These are phyloP conservation scores for Candida boleticola DNA, from an alignment of 805 yeast genomes.

Conservation along the genomic window DNA sequence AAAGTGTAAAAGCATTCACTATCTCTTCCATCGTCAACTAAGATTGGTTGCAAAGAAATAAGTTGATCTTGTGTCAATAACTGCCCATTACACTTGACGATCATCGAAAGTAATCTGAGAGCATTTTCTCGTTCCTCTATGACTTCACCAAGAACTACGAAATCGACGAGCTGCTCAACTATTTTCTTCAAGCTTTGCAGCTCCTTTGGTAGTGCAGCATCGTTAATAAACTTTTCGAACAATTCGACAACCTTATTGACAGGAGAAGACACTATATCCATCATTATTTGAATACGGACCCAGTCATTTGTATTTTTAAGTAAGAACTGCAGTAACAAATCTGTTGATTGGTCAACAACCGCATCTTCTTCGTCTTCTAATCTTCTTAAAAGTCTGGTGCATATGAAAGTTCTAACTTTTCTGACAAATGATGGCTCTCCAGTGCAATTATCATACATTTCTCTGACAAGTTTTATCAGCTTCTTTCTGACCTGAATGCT, in stretches of 20 bases:
- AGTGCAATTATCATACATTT: constrained; percentile 41
- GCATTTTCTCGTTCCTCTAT: constrained; percentile 32
- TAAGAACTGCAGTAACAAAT: not conserved
- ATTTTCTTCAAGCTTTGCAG: not conserved
- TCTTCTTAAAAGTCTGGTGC: constrained; percentile 24
- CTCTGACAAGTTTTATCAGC: constrained; percentile 50
- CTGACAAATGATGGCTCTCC: constrained; percentile 38
- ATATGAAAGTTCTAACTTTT: constrained; percentile 35
- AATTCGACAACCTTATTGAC: constrained; percentile 34
- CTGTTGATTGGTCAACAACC: constrained; percentile 36
- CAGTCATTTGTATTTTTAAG: constrained; percentile 2
- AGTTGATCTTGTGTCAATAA: constrained; percentile 68
- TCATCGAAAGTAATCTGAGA: constrained; percentile 52
- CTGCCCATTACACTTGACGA: constrained; percentile 51
- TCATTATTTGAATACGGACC: constrained; percentile 29
- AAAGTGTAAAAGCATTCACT: constrained; percentile 50
- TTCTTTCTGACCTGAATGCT: constrained; percentile 66
- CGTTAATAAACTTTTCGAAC: constrained; percentile 49
- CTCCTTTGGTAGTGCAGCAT: constrained; percentile 28
- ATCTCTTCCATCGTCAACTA: constrained; percentile 47
- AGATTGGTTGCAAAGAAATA: constrained; percentile 59
- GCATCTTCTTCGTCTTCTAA: constrained; percentile 68
- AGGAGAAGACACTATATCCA: constrained; percentile 33
- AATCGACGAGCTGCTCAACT: constrained; percentile 12
- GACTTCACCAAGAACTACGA: constrained; percentile 26